Evolutionary conservation across 2,329 filamentous ascomycete species (phyloP).

Genomic region (Clathrospora elynae): DNA sequence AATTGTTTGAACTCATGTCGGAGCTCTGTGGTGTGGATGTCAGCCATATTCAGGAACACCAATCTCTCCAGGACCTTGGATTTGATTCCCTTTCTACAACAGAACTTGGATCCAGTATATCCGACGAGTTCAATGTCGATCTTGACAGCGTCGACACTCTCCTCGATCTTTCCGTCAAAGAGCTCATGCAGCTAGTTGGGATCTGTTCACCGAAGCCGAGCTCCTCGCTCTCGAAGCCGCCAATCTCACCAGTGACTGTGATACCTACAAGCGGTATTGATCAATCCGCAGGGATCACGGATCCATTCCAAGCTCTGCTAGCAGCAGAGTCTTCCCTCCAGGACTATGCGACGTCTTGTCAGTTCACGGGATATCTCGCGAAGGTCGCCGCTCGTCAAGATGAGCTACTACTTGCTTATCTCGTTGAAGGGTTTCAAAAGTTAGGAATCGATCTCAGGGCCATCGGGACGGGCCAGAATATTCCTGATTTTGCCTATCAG

Average conservation of each 20-base stretch:
- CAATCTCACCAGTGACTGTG: neutral
- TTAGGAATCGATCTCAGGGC: conserved; percentile 12
- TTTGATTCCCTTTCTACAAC: conserved; percentile 16
- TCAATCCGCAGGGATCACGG: neutral
- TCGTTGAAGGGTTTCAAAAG: conserved; percentile 18
- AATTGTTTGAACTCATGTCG: conserved; percentile 9
- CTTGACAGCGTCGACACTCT: conserved; percentile 8
- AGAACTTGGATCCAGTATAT: conserved; percentile 11
- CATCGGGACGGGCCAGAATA: conserved; percentile 3
- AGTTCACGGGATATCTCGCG: conserved; percentile 10
- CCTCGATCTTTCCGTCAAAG: conserved; percentile 11
- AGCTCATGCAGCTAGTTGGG: conserved; percentile 4
- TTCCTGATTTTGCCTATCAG: conserved; percentile 11
- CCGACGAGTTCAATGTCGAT: conserved; percentile 10
- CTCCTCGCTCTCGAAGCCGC: neutral
- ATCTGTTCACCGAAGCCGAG: neutral
- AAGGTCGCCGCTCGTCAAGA: conserved; percentile 13
- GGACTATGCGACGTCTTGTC: conserved; percentile 5
- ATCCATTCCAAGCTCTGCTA: conserved; percentile 9
- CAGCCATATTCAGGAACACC: conserved; percentile 5
- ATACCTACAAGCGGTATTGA: neutral
- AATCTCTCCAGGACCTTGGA: conserved; percentile 14
- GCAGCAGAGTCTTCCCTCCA: conserved; percentile 2
- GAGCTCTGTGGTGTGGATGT: conserved; percentile 9
- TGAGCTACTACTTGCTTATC: conserved; percentile 20